phyloP scores from a whole-genome alignment of 192 early-diverging fungal species.

The Gigaspora rosea region DNA sequence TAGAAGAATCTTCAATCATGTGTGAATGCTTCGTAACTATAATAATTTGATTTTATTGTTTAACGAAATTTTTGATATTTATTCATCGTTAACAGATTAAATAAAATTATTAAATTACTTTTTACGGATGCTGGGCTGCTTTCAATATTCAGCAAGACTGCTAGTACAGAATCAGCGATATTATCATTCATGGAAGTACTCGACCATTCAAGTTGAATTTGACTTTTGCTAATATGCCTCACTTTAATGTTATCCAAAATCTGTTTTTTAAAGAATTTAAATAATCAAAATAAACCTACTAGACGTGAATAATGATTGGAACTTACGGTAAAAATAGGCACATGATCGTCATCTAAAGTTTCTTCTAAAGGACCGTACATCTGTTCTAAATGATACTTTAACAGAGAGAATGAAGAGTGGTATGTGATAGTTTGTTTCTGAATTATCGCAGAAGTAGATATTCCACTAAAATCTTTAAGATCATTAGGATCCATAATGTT shows the following conservation, averaged over 20 bases:
- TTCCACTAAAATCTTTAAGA: constrained; percentile 79
- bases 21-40: background rate
- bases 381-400: constrained; percentile 89
- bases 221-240: constrained; percentile 54
- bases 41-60: background rate
- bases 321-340: constrained; percentile 40
- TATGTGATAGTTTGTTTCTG: constrained; percentile 80
- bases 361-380: constrained; percentile 85
- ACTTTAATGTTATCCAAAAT: constrained; percentile 73
- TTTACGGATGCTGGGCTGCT: constrained; percentile 89
- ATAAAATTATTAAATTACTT: constrained; percentile 13
- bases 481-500: constrained; percentile 81
- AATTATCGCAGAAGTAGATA: constrained; percentile 72
- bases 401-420: constrained; percentile 72
- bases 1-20: background rate
- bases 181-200: constrained; percentile 92
- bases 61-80: background rate
- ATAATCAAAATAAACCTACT: background rate
- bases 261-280: constrained; percentile 18
- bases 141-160: constrained; percentile 83
- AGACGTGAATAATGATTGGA: background rate
- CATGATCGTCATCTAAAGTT: constrained; percentile 40
- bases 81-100: background rate
- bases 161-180: constrained; percentile 92
- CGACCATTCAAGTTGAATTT: constrained; percentile 87